Evolutionary conservation across 768 basidiomycete genomes (phyloP).

Genomic region (Russula abietina): DNA sequence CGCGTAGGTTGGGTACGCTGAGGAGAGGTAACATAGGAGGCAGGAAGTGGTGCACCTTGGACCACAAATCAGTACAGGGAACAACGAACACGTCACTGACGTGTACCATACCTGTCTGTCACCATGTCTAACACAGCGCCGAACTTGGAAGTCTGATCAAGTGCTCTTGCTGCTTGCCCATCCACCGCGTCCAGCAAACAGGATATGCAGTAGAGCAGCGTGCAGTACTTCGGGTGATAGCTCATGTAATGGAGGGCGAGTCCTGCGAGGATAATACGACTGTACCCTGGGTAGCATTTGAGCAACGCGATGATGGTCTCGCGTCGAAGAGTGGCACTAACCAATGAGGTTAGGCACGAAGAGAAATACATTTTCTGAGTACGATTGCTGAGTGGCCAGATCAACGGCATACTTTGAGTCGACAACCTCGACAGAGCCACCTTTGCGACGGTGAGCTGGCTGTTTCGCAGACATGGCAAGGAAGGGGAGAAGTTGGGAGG

Average conservation of each 20-base stretch:
- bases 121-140: conserved; percentile 99
- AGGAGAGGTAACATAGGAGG: conserved; percentile 87
- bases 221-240: conserved; percentile 89
- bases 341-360: conserved; percentile 98
- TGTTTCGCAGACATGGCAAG: conserved; percentile 22
- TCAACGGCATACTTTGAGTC: conserved; percentile 84
- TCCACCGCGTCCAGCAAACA: conserved; percentile 94
- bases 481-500: not conserved
- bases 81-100: not conserved
- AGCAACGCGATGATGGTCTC: conserved; percentile 12
- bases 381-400: conserved; percentile 77
- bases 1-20: conserved; percentile 81
- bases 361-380: conserved; percentile 94
- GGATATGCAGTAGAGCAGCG: conserved; percentile 80
- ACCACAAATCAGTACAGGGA: not conserved
- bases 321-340: conserved; percentile 32
- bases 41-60: conserved; percentile 91
- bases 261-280: conserved; percentile 84
- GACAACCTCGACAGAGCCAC: conserved; percentile 59
- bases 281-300: conserved; percentile 57
- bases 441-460: conserved; percentile 34
- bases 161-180: conserved; percentile 81
- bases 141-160: conserved; percentile 92
- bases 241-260: conserved; percentile 90
- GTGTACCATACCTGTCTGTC: conserved; percentile 76